phyloP scores from a whole-genome alignment of 768 basidiomycete species.

The Psilocybe azurescens region DNA sequence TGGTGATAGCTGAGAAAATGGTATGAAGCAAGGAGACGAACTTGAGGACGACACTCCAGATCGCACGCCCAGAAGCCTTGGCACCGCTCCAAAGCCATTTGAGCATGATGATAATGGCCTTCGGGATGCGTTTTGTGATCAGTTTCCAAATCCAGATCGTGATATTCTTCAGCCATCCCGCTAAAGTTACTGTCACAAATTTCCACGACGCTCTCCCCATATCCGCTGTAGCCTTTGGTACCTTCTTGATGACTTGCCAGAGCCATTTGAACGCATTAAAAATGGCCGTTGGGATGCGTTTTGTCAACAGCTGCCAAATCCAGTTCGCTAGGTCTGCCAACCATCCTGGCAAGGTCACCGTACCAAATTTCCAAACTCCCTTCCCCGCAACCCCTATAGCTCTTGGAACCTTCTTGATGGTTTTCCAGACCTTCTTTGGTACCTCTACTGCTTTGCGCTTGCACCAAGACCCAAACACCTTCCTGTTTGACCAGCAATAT shows the following conservation, averaged over 20 bases:
- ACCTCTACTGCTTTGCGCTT: background rate
- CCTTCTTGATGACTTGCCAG: background rate
- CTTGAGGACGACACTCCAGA: background rate
- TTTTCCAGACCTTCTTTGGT: slow-evolving; percentile 7
- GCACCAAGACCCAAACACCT: slow-evolving; percentile 8
- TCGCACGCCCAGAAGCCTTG: background rate
- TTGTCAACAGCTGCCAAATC: slow-evolving; percentile 3
- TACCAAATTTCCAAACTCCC: slow-evolving; percentile 7
- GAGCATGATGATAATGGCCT: background rate
- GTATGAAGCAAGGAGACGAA: slow-evolving; percentile 10
- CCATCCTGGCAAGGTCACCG: slow-evolving; percentile 7
- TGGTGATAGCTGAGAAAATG: slow-evolving; percentile 2
- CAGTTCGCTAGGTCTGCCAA: background rate
- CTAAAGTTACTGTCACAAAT: background rate
- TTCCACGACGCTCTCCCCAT: too few species aligned
- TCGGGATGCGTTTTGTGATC: background rate
- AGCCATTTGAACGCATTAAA: background rate
- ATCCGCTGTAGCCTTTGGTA: background rate
- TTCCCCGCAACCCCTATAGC: background rate
- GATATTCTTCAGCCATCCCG: background rate
- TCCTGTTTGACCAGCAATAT: slow-evolving; percentile 9
- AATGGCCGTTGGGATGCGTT: slow-evolving; percentile 6
- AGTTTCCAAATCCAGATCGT: background rate
- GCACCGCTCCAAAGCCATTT: slow-evolving; percentile 1
- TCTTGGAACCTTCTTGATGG: slow-evolving; percentile 1